Evolutionary conservation across 2,329 filamentous ascomycete species (phyloP), one percentile per base, ranked within the genome.

Genomic region (Exutisphaerella laricina): DNA sequence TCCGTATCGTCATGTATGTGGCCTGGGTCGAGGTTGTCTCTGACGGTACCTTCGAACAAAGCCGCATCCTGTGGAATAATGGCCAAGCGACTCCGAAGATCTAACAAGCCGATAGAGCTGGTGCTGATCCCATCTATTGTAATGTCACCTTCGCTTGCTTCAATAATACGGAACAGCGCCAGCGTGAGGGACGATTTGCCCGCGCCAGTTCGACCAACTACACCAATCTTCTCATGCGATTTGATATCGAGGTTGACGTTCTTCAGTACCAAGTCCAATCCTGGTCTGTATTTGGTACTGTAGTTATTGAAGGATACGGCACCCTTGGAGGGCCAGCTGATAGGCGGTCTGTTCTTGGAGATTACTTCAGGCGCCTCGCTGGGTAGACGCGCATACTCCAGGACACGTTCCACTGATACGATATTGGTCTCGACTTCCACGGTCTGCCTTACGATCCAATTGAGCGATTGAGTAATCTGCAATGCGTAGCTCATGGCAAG

Each of bases 401-500:
- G 80, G 35, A 98, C 89, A 60, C 92, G 85, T 74, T 98, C 92
- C 26, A 98, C 92, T 7, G 90, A 95, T 33, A 98, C 90, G 60
- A 98, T 98, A 67, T 98, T 98, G n/a, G 90, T 97, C 73, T 98
- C 94, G n/a, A 98, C 92, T 67, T 98, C 94, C 23, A 98, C 92
- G 0, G 89, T 96, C 69, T 98, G 92, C 46, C 94, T 82, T 39
- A 98, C 92, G 60, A 98, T 96, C 92, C 92, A 98, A 72, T 97
- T 98, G 59, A 98, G 77, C 25, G 89, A 95, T 55, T 90, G 86
- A 1, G 92, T 98, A 61, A 98, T 97, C 70, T 96, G 88, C 51
- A 98, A 77, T 28, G 89, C 92, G 68, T 97, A 96, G 34, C 90
- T 95, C 88, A 98, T 95, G 51, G 86, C 81, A 59, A 98, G 73